These are phyloP conservation scores for Sphagnum fallax DNA, from an alignment of 228 moss, liverwort and hornwort genomes.

Conservation along the genomic window DNA sequence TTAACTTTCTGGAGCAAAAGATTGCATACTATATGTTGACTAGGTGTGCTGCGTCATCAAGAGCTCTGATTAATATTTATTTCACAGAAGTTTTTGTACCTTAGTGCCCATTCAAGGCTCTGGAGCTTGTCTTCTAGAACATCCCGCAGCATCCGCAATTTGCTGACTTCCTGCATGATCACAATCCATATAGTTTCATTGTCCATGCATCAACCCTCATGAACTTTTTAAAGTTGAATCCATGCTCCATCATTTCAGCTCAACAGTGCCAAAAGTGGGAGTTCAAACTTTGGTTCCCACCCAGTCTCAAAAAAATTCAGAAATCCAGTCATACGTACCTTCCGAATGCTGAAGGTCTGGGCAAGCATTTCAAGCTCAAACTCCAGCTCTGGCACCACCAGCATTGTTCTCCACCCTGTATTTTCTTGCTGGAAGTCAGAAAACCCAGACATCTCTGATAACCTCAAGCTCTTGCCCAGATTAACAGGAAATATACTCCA, in stretches of 20 bases:
- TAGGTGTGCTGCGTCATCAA: too few species aligned
- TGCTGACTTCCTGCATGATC: conserved; percentile 56
- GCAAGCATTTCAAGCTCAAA: conserved; percentile 63
- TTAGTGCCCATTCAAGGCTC: conserved; percentile 70
- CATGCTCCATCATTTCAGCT: too few species aligned
- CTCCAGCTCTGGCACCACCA: conserved; percentile 90
- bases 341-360: conserved; percentile 53
- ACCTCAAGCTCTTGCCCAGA: not conserved
- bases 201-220: not conserved
- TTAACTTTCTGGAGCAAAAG: not conserved
- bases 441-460: conserved; percentile 3
- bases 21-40: not conserved
- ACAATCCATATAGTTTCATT: not conserved
- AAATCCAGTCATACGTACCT: conserved; percentile 31
- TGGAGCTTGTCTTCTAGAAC: conserved; percentile 75
- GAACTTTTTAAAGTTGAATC: too few species aligned
- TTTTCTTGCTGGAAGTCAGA: not conserved
- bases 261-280: too few species aligned
- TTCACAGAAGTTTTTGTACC: conserved; percentile 19
- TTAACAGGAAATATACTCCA: not conserved
- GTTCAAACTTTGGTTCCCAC: too few species aligned
- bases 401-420: conserved; percentile 98
- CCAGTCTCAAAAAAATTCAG: too few species aligned
- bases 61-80: too few species aligned
- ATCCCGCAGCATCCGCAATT: conserved; percentile 60